Base-by-base conservation (phyloP, 2,329 filamentous ascomycete species). In the Ceratocystis destructans region DNA sequence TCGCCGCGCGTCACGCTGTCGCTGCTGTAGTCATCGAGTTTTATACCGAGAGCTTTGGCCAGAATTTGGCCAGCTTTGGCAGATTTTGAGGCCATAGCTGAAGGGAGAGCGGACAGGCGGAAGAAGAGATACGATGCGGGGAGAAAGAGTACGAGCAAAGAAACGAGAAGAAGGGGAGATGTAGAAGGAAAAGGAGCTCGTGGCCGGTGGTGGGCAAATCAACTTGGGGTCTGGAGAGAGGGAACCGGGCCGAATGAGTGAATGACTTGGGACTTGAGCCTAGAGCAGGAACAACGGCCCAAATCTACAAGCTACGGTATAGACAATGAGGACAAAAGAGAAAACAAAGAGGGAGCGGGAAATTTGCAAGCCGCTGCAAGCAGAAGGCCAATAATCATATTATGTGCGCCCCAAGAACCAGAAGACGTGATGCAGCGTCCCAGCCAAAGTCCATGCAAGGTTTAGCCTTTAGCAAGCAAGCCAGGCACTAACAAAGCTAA, bases 1-100 rank as follows among this genome's bases (percentile, higher is more conserved):
- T 94, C 90, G 71, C 89, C 89, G 61, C 87, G 81, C 12, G 87
- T 88, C 64, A 90, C 80, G 59, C 85, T 82, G 63, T 90, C 85
- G 5, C 70, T 66, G 22, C 76, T 71, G 45, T 77, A 77, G 22
- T 78, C 78, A 68, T 92, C 82, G 41, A 96, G 78, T 75, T 94
- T 89, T 80, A 96, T 96, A 67, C 89, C 87, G 45, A 96, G 80
- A 68, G 80, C 80, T 75, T 90, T 94, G 73, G 91, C 92, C 74
- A 96, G 75, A 71, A 80, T 78, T 72, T 87, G 87, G 76, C 90
- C 88, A 70, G 88, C 70, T 74, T 87, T 86, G 71, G 81, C 82
- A 37, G 73, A 69, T n/a, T 71, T 72, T 69, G 67, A 69, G 20
- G 75, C 63, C 78, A 79, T 80, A 12, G n/a, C 61, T 25, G 44